A percentile compares a stretch with the other conserved stretches of the same genome.
These are phyloP conservation scores for Tilletia setariae DNA, from an alignment of 1,284 basidiomycete genomes.

Conservation along the genomic window DNA sequence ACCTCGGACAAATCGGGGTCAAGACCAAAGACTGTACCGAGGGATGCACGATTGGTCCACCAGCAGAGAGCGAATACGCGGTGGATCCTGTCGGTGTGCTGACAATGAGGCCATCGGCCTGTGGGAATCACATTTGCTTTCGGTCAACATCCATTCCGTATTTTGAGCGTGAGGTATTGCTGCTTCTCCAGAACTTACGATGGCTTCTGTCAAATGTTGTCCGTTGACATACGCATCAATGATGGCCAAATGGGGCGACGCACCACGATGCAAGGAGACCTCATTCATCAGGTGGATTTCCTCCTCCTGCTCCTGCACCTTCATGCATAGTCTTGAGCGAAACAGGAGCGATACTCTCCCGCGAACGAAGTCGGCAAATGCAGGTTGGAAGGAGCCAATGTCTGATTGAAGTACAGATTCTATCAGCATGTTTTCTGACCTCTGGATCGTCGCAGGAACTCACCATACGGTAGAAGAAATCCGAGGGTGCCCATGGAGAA, in stretches of 20 bases:
- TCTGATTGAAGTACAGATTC: constrained; percentile 36
- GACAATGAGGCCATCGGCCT: constrained; percentile 92
- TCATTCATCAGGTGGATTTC: constrained; percentile 99
- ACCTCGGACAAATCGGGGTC: constrained; percentile 91
- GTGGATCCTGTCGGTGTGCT: constrained; percentile 96
- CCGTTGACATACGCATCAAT: constrained; percentile 95
- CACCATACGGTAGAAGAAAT: constrained; percentile 89
- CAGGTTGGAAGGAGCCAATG: constrained; percentile 35
- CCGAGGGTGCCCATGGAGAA: constrained; percentile 95
- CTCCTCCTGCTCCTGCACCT: constrained; percentile 34
- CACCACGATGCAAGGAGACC: constrained; percentile 84
- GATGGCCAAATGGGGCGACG: constrained; percentile 84
- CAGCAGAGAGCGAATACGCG: constrained; percentile 91
- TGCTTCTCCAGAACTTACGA: too few relatives aligned
- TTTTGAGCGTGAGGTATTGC: too few relatives aligned
- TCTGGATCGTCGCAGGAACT: constrained; percentile 51
- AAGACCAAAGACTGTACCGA: constrained; percentile 82
- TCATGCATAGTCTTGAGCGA: constrained; percentile 8
- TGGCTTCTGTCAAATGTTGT: constrained; percentile 89
- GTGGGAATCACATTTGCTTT: too few relatives aligned
- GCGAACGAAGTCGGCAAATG: constrained; percentile 38
- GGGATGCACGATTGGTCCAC: constrained; percentile 93
- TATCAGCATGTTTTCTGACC: constrained; percentile 71
- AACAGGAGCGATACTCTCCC: constrained; percentile 36
- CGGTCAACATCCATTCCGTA: too few relatives aligned